These are phyloP conservation scores for Arthrobotrys sinensis DNA, from an alignment of 2,329 filamentous ascomycete species.

Conservation along the genomic window DNA sequence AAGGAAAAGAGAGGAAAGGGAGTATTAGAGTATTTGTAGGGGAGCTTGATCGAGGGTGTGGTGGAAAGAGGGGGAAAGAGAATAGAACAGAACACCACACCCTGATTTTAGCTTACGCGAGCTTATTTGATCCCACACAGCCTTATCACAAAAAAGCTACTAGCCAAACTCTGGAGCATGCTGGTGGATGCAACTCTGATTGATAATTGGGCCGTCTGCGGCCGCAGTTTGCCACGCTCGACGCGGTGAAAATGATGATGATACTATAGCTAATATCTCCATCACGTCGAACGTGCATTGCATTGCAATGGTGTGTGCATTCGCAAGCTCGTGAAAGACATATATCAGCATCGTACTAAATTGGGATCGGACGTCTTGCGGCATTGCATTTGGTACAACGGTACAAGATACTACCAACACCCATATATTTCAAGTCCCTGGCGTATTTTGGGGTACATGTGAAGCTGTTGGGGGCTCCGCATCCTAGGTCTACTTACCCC, in stretches of 20 bases:
- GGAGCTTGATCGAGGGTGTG: conserved; percentile 13
- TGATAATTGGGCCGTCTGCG: conserved; percentile 18
- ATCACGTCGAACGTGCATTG: background rate
- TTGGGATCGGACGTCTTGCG: too few relatives aligned
- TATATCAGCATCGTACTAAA: too few relatives aligned
- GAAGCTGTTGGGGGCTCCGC: too few relatives aligned
- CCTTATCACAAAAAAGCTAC: background rate
- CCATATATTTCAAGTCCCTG: too few relatives aligned
- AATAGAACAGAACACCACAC: conserved; percentile 27
- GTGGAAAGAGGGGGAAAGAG: conserved; percentile 41
- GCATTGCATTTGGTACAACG: too few relatives aligned
- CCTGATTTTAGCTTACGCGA: conserved; percentile 49
- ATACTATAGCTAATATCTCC: background rate
- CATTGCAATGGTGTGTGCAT: too few relatives aligned
- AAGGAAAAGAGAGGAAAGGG: background rate
- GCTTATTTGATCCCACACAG: conserved; percentile 40
- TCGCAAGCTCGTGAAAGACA: too few relatives aligned
- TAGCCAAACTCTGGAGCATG: background rate
- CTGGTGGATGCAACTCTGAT: conserved; percentile 6
- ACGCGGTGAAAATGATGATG: too few relatives aligned
- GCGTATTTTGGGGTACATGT: too few relatives aligned
- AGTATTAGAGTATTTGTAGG: conserved; percentile 12
- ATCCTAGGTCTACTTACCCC: too few relatives aligned
- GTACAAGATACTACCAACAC: too few relatives aligned
- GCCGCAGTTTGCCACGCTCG: conserved; percentile 20